These are phyloP conservation scores for Hibiscus syriacus DNA, from an alignment of 345 rosid genomes.

Conservation along the genomic window DNA sequence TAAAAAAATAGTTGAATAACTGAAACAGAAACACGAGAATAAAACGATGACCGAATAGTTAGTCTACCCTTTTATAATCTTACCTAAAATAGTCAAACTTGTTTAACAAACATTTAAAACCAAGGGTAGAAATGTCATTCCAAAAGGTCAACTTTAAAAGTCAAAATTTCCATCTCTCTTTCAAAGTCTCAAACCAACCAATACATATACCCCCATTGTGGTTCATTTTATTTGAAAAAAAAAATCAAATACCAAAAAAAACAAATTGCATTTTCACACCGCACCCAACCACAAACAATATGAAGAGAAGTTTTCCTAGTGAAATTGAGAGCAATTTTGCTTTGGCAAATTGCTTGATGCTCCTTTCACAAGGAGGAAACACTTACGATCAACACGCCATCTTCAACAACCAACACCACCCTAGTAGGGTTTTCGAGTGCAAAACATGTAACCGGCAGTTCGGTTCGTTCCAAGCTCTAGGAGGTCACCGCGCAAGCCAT, in stretches of 20 bases:
- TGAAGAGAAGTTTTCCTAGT: constrained; percentile 41
- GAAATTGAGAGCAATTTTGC: constrained; percentile 11
- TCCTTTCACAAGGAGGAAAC: constrained; percentile 30
- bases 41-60: too few species aligned
- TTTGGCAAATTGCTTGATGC: constrained; percentile 53
- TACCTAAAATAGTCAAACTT: too few species aligned
- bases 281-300: too few species aligned
- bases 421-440: constrained; percentile 55
- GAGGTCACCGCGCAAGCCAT: constrained; percentile 70
- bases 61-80: too few species aligned
- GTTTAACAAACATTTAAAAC: not conserved
- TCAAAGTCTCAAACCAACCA: constrained; percentile 3
- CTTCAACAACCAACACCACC: too few species aligned
- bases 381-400: constrained; percentile 1
- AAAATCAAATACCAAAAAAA: not conserved
- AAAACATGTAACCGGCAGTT: constrained; percentile 57
- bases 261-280: not conserved
- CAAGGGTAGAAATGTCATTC: constrained; percentile 28
- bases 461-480: constrained; percentile 57
- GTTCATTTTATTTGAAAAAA: not conserved
- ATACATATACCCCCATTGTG: constrained; percentile 16
- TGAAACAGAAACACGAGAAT: too few species aligned
- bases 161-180: not conserved
- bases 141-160: constrained; percentile 30
- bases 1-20: too few species aligned